Conservation (phyloP, 805 yeast species). For the Yamadazyma endophytica region DNA sequence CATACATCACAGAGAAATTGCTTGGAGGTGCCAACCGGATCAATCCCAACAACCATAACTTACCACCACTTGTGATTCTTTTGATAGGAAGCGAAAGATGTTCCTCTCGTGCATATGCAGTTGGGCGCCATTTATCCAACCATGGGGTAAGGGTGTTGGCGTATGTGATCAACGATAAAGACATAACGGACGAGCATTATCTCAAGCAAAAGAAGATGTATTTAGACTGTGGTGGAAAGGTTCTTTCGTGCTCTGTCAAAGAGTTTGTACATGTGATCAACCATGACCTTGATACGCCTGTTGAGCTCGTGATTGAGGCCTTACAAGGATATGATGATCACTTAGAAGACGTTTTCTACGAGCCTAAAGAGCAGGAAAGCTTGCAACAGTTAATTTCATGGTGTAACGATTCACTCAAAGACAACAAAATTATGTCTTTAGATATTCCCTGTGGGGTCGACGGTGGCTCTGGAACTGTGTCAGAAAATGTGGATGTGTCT, state of each 20-base stretch:
- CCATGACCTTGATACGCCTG: constrained; percentile 61
- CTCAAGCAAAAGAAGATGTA: constrained; percentile 52
- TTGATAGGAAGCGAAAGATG: constrained; percentile 72
- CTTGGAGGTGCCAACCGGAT: constrained; percentile 69
- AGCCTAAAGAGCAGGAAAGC: constrained; percentile 31
- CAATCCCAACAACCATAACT: constrained; percentile 61
- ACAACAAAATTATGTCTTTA: constrained; percentile 53
- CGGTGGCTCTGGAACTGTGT: constrained; percentile 66
- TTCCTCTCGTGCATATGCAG: constrained; percentile 70
- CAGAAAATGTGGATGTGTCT: constrained; percentile 23
- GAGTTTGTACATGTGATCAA: constrained; percentile 30
- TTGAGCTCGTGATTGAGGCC: constrained; percentile 78
- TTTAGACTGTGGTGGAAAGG: constrained; percentile 65
- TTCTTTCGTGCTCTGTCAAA: constrained; percentile 24
- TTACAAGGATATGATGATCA: constrained; percentile 79
- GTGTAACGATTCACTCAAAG: constrained; percentile 49
- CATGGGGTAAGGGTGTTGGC: constrained; percentile 69
- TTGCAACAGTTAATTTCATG: constrained; percentile 54
- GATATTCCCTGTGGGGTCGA: constrained; percentile 84
- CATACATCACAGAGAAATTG: constrained; percentile 48
- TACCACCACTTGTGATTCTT: constrained; percentile 71
- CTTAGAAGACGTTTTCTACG: constrained; percentile 50
- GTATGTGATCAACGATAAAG: constrained; percentile 32
- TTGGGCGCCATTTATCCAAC: constrained; percentile 75
- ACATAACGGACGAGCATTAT: constrained; percentile 40